Evolutionary conservation across 2,329 filamentous ascomycete genomes (phyloP).

Genomic region (Grosmannia clavigera): DNA sequence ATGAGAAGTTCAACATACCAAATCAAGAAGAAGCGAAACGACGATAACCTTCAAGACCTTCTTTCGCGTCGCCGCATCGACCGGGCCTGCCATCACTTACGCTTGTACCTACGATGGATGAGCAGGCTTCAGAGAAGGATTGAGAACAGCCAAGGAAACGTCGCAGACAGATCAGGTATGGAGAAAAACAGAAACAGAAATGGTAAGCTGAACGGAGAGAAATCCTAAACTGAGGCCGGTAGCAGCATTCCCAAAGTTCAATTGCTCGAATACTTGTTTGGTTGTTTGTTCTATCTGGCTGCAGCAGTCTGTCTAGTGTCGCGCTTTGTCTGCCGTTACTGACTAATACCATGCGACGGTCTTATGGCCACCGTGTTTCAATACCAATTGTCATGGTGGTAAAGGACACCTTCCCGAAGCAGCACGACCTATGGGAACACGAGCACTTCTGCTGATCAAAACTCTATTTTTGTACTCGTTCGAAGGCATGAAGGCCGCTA

Average conservation of each 20-base stretch:
- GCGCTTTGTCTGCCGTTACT: neutral
- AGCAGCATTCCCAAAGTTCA: too few species aligned
- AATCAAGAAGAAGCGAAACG: slow-evolving; percentile 74
- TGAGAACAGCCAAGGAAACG: neutral
- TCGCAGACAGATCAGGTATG: neutral
- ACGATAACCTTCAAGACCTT: slow-evolving; percentile 79
- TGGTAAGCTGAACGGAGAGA: neutral
- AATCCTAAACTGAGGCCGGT: too few species aligned
- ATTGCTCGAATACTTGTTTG: neutral
- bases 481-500: too few species aligned
- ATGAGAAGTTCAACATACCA: slow-evolving; percentile 44
- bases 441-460: neutral
- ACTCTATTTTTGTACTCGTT: too few species aligned
- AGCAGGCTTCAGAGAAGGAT: neutral
- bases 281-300: neutral
- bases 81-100: slow-evolving; percentile 24
- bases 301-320: neutral
- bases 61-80: slow-evolving; percentile 52
- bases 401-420: neutral
- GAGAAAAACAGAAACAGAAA: neutral
- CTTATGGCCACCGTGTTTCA: neutral
- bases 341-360: neutral
- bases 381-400: neutral
- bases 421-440: neutral
- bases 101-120: neutral